Conservation (phyloP, 441 rosid species). For the Gossypium laxum region DNA sequence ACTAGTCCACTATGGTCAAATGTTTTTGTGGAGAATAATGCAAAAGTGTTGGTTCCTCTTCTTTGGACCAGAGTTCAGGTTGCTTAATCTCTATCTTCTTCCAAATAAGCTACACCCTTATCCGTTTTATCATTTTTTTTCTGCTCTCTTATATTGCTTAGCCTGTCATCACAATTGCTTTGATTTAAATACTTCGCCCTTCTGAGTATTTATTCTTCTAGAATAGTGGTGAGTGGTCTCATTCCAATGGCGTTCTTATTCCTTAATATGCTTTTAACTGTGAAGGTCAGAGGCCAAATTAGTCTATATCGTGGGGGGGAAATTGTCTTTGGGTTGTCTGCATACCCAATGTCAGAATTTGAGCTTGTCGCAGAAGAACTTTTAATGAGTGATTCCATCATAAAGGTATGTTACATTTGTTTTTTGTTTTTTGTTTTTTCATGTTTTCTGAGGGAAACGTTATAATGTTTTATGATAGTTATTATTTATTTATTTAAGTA, state of each 20-base stretch:
- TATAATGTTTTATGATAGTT: background rate
- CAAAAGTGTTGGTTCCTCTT: slow-evolving; percentile 87
- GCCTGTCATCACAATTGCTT: background rate
- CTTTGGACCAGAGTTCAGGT: slow-evolving; percentile 99
- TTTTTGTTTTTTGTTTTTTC: background rate
- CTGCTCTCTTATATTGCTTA: background rate
- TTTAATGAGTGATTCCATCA: slow-evolving; percentile 87
- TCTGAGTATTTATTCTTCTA: slow-evolving; percentile 9
- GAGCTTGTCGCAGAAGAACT: slow-evolving; percentile 99
- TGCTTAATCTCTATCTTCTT: slow-evolving; percentile 13
- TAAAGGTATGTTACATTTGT: slow-evolving; percentile 54
- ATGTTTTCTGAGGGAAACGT: background rate
- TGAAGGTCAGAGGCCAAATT: slow-evolving; percentile 93
- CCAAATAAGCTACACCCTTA: slow-evolving; percentile 7
- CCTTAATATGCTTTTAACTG: slow-evolving; percentile 18
- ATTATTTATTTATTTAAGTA: background rate
- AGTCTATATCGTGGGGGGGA: slow-evolving; percentile 76
- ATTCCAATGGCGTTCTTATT: slow-evolving; percentile 7
- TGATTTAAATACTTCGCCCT: background rate
- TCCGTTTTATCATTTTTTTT: slow-evolving; percentile 1
- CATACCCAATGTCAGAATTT: slow-evolving; percentile 91
- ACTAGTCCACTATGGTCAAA: slow-evolving; percentile 79
- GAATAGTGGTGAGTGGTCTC: background rate
- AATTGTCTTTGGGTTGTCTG: slow-evolving; percentile 79
- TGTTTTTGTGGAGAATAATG: slow-evolving; percentile 82